These are phyloP conservation scores for Acacia confusa DNA, from an alignment of 306 rosid species.

Conservation along the genomic window DNA sequence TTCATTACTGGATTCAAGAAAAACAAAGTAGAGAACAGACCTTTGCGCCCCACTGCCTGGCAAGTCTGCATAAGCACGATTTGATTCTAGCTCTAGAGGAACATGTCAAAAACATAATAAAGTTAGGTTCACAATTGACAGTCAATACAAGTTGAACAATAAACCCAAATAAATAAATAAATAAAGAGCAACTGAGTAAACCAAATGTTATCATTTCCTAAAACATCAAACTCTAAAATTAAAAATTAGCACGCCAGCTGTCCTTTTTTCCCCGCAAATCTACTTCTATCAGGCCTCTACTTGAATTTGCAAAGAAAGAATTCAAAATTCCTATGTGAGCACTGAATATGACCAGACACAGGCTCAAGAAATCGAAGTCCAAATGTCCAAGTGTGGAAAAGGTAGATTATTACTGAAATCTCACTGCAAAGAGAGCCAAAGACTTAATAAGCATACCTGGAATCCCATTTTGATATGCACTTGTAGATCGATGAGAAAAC, in stretches of 20 bases:
- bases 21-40: slow-evolving; percentile 26
- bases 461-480: slow-evolving; percentile 72
- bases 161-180: neutral
- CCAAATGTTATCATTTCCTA: neutral
- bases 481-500: slow-evolving; percentile 63
- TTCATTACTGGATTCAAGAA: slow-evolving; percentile 8
- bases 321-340: neutral
- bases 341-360: neutral
- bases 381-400: neutral
- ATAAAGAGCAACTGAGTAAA: neutral
- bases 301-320: neutral
- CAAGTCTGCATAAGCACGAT: slow-evolving; percentile 37
- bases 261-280: neutral
- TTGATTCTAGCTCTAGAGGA: slow-evolving; percentile 35
- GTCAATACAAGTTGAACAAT: neutral
- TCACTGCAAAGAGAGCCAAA: neutral
- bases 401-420: neutral
- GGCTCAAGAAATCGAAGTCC: neutral
- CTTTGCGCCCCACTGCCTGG: slow-evolving; percentile 43
- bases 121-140: neutral
- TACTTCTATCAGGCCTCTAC: neutral
- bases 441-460: slow-evolving; percentile 40
- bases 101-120: neutral
- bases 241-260: neutral
- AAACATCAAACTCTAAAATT: neutral